Conservation (phyloP, 2,329 filamentous ascomycete species). For the Verticillium klebahnii region DNA sequence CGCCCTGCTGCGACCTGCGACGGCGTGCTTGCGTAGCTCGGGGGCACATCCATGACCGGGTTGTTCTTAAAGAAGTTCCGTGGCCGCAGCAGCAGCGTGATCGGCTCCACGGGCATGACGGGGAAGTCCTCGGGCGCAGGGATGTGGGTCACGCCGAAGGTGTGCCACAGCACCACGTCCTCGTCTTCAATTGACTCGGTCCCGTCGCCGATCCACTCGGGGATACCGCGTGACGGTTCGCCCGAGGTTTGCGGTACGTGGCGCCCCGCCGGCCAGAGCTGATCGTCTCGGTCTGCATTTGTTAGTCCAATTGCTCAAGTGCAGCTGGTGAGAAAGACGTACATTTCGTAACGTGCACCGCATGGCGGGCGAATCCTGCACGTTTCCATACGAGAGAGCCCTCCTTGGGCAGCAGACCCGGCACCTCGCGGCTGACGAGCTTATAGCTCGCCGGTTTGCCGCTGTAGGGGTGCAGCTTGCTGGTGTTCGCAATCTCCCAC, state of each 20-base stretch:
- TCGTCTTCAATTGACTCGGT: slow-evolving; percentile 69
- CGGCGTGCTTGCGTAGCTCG: slow-evolving; percentile 65
- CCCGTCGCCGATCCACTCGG: slow-evolving; percentile 72
- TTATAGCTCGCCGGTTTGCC: slow-evolving; percentile 85
- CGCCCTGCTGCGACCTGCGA: slow-evolving; percentile 54
- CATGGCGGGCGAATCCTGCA: slow-evolving; percentile 81
- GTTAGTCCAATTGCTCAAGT: background rate
- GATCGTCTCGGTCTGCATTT: slow-evolving; percentile 64
- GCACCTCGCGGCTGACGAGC: slow-evolving; percentile 81
- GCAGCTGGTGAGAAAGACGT: slow-evolving; percentile 26
- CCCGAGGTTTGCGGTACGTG: slow-evolving; percentile 87
- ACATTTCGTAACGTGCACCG: slow-evolving; percentile 88
- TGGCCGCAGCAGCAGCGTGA: slow-evolving; percentile 73
- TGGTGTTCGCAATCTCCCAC: slow-evolving; percentile 87
- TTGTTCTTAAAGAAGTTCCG: slow-evolving; percentile 80
- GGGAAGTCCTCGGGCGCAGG: slow-evolving; percentile 88
- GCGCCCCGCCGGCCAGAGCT: slow-evolving; percentile 79
- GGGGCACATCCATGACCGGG: slow-evolving; percentile 73
- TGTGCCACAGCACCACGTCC: slow-evolving; percentile 90
- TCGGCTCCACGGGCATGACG: slow-evolving; percentile 83
- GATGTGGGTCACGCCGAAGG: slow-evolving; percentile 87
- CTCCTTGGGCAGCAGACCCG: slow-evolving; percentile 72
- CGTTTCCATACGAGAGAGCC: slow-evolving; percentile 84
- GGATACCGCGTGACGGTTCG: slow-evolving; percentile 67
- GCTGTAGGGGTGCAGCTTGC: slow-evolving; percentile 78